A percentile compares a stretch with the other conserved stretches of the same genome.
Conservation (phyloP, 768 basidiomycete species). For the Tulasnella sp. region DNA sequence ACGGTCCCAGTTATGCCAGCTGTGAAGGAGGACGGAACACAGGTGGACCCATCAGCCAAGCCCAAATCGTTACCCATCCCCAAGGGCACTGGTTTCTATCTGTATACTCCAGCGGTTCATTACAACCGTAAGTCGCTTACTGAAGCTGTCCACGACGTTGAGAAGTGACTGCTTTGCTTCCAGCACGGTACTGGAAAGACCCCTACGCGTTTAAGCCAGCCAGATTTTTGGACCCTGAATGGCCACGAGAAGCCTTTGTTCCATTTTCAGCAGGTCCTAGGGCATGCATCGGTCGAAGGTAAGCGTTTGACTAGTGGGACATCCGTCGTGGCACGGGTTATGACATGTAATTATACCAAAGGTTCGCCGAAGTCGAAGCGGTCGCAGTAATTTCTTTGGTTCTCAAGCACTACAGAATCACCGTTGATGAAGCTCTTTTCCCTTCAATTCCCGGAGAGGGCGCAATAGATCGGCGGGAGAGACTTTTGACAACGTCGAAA, state of each 20-base stretch:
- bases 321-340: too few relatives aligned
- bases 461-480: not conserved
- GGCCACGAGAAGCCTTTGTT: slow-evolving; percentile 23
- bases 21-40: not conserved
- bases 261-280: slow-evolving; percentile 21
- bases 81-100: not conserved
- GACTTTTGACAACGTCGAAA: not conserved
- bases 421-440: not conserved
- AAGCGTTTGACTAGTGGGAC: too few relatives aligned
- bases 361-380: slow-evolving; percentile 24
- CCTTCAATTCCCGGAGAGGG: not conserved
- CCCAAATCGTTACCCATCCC: not conserved
- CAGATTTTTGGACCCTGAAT: slow-evolving; percentile 14
- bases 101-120: not conserved
- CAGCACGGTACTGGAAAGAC: slow-evolving; percentile 21
- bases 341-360: not conserved
- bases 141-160: not conserved
- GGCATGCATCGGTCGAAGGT: slow-evolving; percentile 19
- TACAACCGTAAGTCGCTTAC: slow-evolving; percentile 13
- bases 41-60: not conserved
- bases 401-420: slow-evolving; percentile 7
- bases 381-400: not conserved
- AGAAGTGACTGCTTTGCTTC: too few relatives aligned
- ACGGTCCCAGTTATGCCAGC: not conserved
- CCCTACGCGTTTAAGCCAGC: slow-evolving; percentile 11